Base-by-base conservation (phyloP, 371 early-diverging fungal species). In the Mucor piriformis region DNA sequence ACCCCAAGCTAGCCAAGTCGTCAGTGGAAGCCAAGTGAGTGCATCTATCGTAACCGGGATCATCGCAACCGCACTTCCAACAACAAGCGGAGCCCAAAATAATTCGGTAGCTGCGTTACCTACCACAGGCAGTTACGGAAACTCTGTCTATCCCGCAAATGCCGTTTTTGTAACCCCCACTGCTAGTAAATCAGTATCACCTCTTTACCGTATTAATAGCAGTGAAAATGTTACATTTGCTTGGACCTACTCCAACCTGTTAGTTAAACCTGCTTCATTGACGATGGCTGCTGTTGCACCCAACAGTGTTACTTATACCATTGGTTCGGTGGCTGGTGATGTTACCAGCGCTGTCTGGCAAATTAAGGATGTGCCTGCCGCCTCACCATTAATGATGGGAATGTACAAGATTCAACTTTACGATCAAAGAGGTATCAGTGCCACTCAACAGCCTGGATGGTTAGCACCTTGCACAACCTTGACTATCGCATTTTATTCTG, bases 311-410 rank as follows among this genome's bases (percentile, higher is more conserved):
- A 76, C 81, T 23, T 68, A 77, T 52, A 77, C 78, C 54, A 74
- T 81, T 37, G 34, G 70, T 33, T 57, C 68, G 6, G 18, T 77
- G 55, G 60, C 60, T 46, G 81, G 78, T 21, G 50, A 38, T 10
- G 78, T 69, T 7, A 76, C 76, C 0, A 77, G 73, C 50, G 76
- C 73, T 53, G 73, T 76, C 1, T 81, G 81, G 81, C 67, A 75
- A 10, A 25, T 81, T 3, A 66, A 60, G 12, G 57, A 68, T 54
- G 76, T 77, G 15, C 73, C 76, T 6, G 43, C 68, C n/a, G 70
- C 66, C 11, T 70, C 70, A 7, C 81, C 81, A 4, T 49, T 81
- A 43, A 70, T 77, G 65, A 72, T 70, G 60, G 81, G 78, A 10
- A 62, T 55, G 35, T 81, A 81, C 64, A 66, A 72, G 27, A 63